phyloP scores from a whole-genome alignment of 2,329 filamentous ascomycete genomes.

The Apiospora koreana region DNA sequence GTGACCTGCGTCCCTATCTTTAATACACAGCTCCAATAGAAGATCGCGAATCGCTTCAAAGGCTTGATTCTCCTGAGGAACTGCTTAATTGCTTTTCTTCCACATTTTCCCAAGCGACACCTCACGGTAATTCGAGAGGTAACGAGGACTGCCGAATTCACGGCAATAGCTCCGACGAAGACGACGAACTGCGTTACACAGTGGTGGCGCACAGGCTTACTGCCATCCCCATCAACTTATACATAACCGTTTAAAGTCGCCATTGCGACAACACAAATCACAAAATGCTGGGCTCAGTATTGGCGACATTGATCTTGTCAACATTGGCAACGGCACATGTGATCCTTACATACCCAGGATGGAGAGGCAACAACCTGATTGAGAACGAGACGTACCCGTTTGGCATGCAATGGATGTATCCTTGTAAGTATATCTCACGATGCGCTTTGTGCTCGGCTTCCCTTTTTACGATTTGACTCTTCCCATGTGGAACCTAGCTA shows the following conservation, averaged over 20 bases:
- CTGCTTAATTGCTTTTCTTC: background rate
- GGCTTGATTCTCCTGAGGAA: background rate
- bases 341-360: conserved; percentile 84
- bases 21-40: background rate
- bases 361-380: conserved; percentile 83
- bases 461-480: background rate
- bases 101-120: background rate
- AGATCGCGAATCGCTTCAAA: background rate
- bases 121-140: background rate
- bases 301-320: conserved; percentile 46
- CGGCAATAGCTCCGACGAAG: background rate
- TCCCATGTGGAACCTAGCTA: no score
- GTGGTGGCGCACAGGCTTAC: background rate
- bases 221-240: background rate
- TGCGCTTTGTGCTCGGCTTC: background rate
- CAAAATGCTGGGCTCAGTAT: conserved; percentile 49
- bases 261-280: conserved; percentile 4
- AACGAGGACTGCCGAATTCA: background rate
- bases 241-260: background rate
- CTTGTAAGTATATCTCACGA: conserved; percentile 66
- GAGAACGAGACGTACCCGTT: conserved; percentile 79
- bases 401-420: conserved; percentile 95
- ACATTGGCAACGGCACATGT: conserved; percentile 66
- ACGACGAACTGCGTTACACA: background rate
- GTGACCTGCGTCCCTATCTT: background rate